phyloP scores from a whole-genome alignment of 805 yeast species.

The Ogataea pignaliae region DNA sequence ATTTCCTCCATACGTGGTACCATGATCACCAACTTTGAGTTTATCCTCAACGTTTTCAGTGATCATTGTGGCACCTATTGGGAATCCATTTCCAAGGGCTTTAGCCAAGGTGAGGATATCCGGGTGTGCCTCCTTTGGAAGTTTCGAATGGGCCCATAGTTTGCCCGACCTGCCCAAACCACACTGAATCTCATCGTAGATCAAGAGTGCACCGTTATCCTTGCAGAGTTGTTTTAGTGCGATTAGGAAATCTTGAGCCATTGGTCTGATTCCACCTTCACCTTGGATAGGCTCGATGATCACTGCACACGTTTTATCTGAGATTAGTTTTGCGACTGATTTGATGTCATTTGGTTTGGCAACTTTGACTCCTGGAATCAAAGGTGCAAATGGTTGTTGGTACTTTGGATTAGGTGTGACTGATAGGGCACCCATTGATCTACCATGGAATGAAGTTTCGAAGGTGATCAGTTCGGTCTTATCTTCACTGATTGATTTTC shows the following conservation, averaged over 20 bases:
- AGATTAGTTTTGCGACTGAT: constrained; percentile 52
- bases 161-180: constrained; percentile 92
- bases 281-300: constrained; percentile 98
- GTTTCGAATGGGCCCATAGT: constrained; percentile 84
- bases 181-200: constrained; percentile 95
- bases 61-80: constrained; percentile 91
- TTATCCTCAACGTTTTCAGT: constrained; percentile 70
- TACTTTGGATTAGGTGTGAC: constrained; percentile 93
- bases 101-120: constrained; percentile 93
- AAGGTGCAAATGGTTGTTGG: constrained; percentile 85
- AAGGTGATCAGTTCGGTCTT: constrained; percentile 84
- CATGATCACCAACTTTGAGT: constrained; percentile 90
- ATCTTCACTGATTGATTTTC: constrained; percentile 46
- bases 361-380: constrained; percentile 81
- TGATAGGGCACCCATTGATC: constrained; percentile 89
- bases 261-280: constrained; percentile 87
- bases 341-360: constrained; percentile 60
- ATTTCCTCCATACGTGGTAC: constrained; percentile 97
- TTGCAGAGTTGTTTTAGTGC: constrained; percentile 64
- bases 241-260: constrained; percentile 57
- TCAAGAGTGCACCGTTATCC: constrained; percentile 67
- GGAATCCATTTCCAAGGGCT: constrained; percentile 95
- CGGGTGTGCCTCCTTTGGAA: constrained; percentile 82
- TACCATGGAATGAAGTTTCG: constrained; percentile 88
- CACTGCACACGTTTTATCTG: constrained; percentile 77